Conservation (phyloP, 805 yeast genomes). For the Nakazawaea ishiwadae region DNA sequence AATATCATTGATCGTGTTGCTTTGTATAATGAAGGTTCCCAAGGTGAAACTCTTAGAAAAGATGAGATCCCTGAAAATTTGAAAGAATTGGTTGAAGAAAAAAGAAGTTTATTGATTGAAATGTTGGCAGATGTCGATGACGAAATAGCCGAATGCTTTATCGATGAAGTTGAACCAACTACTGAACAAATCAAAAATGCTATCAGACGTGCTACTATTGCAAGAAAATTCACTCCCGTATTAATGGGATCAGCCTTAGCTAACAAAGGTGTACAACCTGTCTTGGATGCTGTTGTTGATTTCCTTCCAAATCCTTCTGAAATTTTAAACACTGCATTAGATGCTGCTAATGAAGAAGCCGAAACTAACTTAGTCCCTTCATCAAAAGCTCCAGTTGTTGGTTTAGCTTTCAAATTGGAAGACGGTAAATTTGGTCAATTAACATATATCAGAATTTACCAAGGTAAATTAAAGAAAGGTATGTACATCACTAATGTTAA, state of each 20-base stretch:
- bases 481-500: slow-evolving; percentile 82
- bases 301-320: slow-evolving; percentile 95
- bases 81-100: slow-evolving; percentile 81
- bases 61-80: slow-evolving; percentile 74
- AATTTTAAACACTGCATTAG: slow-evolving; percentile 85
- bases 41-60: slow-evolving; percentile 76
- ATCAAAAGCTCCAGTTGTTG: slow-evolving; percentile 77
- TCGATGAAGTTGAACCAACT: slow-evolving; percentile 88
- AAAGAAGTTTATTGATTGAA: slow-evolving; percentile 80
- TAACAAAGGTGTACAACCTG: slow-evolving; percentile 93
- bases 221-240: slow-evolving; percentile 97
- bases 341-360: slow-evolving; percentile 53
- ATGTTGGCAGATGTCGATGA: slow-evolving; percentile 98
- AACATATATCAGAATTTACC: slow-evolving; percentile 95
- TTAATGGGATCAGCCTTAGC: slow-evolving; percentile 98
- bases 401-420: slow-evolving; percentile 97
- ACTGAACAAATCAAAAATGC: slow-evolving; percentile 80
- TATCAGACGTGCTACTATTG: slow-evolving; percentile 92
- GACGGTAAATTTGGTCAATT: slow-evolving; percentile 98
- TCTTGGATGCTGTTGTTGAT: slow-evolving; percentile 92
- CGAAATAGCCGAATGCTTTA: slow-evolving; percentile 87
- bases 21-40: slow-evolving; percentile 81
- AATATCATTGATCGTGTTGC: slow-evolving; percentile 88
- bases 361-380: slow-evolving; percentile 75
- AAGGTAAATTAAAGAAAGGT: slow-evolving; percentile 92